Conservation (phyloP, 345 rosid genomes). For the Euphorbia tirucalli region DNA sequence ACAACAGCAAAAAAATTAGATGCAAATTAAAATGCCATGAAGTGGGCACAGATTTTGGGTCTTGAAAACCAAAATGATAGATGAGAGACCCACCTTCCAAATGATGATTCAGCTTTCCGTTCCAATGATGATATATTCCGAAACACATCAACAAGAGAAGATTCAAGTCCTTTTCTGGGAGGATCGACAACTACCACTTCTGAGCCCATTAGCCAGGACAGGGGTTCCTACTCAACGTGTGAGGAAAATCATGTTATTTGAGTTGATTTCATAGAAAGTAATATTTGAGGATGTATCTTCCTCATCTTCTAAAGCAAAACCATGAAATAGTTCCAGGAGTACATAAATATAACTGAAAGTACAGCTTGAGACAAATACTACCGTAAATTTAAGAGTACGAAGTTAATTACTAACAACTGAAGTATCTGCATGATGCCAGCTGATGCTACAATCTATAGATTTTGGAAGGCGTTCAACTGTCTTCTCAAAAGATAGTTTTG, state of each 20-base stretch:
- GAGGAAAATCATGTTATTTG: slow-evolving; percentile 7
- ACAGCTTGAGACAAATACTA: not conserved
- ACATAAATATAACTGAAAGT: not conserved
- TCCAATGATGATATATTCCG: slow-evolving; percentile 45
- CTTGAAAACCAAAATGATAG: not conserved
- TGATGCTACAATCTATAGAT: slow-evolving; percentile 61
- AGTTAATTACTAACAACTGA: slow-evolving; percentile 53
- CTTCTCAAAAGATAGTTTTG: slow-evolving; percentile 85
- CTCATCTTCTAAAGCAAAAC: not conserved
- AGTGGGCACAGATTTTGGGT: not conserved
- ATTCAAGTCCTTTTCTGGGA: slow-evolving; percentile 88
- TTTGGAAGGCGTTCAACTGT: slow-evolving; percentile 74
- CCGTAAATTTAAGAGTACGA: slow-evolving; percentile 12
- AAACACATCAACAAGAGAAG: slow-evolving; percentile 67
- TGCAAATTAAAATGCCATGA: not conserved
- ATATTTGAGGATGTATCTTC: not conserved
- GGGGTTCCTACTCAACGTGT: slow-evolving; percentile 60
- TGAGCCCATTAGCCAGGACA: slow-evolving; percentile 87
- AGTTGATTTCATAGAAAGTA: slow-evolving; percentile 8
- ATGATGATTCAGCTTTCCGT: slow-evolving; percentile 41
- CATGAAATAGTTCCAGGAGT: slow-evolving; percentile 2
- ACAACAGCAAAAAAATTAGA: not conserved
- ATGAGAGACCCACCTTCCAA: slow-evolving; percentile 45
- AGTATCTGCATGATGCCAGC: slow-evolving; percentile 91
- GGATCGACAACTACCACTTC: slow-evolving; percentile 90